Conservation (phyloP, 768 basidiomycete genomes). For the Agrocybe praecox region DNA sequence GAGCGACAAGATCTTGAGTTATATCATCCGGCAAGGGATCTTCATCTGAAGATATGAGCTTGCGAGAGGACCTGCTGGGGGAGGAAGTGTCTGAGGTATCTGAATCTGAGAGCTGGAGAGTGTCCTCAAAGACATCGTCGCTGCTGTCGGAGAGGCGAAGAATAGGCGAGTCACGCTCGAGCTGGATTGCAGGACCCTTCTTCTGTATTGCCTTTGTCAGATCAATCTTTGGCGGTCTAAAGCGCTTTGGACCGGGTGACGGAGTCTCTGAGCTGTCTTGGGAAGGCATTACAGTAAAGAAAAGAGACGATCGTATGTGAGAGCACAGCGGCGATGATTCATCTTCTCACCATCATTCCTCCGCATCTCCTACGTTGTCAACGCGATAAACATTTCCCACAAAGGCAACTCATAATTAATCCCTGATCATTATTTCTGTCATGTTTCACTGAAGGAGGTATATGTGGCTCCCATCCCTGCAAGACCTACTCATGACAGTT, state of each 20-base stretch:
- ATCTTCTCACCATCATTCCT: neutral
- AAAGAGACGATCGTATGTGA: neutral
- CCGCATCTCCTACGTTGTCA: neutral
- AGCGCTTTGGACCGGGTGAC: conserved; percentile 34
- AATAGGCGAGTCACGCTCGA: conserved; percentile 36
- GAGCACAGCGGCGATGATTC: neutral
- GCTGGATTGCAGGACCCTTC: conserved; percentile 32
- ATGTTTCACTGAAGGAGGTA: no score
- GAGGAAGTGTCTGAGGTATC: conserved; percentile 33
- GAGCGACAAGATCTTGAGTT: conserved; percentile 63
- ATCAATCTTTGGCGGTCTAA: conserved; percentile 55
- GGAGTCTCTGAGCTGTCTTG: neutral
- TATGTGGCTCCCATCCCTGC: no score
- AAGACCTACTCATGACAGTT: no score
- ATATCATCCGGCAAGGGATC: conserved; percentile 59
- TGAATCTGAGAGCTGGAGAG: conserved; percentile 41
- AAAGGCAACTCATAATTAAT: neutral
- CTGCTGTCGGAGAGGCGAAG: conserved; percentile 29
- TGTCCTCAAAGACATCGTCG: conserved; percentile 40
- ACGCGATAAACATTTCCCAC: neutral
- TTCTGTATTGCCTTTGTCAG: conserved; percentile 37
- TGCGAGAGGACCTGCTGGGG: conserved; percentile 32
- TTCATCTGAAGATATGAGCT: conserved; percentile 33
- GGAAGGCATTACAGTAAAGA: neutral
- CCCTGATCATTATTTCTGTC: no score